Percentiles rank a stretch among this genome's conserved stretches.
Conservation (phyloP, 305 asterid genomes). For the Solanum aculeatissimum region DNA sequence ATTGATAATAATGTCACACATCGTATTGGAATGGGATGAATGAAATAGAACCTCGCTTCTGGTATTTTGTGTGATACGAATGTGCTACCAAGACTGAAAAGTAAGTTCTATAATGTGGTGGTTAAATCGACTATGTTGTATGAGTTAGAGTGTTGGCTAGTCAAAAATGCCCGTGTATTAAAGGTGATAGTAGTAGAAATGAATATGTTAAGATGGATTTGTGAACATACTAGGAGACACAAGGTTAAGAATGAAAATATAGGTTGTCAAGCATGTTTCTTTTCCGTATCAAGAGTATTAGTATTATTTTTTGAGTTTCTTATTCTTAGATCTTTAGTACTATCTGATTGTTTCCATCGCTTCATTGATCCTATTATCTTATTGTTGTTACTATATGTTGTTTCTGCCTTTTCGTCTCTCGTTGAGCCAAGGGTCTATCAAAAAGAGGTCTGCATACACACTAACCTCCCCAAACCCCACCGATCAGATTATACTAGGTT, state of each 20-base stretch:
- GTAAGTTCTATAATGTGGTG: not conserved
- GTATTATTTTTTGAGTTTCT: not conserved
- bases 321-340: not conserved
- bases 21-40: not conserved
- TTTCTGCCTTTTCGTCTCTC: not conserved
- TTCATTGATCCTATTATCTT: not conserved
- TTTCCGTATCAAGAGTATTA: not conserved
- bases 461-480: not conserved
- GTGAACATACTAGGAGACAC: not conserved
- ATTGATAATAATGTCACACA: not conserved
- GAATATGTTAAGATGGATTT: not conserved
- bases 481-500: not conserved
- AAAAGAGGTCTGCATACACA: not conserved
- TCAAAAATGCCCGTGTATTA: not conserved
- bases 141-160: rapidly evolving
- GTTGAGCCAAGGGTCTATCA: not conserved
- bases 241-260: not conserved
- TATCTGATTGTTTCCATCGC: not conserved
- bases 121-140: not conserved
- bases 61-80: not conserved
- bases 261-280: not conserved
- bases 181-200: not conserved
- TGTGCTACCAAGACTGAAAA: not conserved
- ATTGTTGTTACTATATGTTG: not conserved
- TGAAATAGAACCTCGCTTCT: not conserved